Evolutionary conservation across 768 basidiomycete genomes (phyloP).

Genomic region (Clitopilus passeckerianus): DNA sequence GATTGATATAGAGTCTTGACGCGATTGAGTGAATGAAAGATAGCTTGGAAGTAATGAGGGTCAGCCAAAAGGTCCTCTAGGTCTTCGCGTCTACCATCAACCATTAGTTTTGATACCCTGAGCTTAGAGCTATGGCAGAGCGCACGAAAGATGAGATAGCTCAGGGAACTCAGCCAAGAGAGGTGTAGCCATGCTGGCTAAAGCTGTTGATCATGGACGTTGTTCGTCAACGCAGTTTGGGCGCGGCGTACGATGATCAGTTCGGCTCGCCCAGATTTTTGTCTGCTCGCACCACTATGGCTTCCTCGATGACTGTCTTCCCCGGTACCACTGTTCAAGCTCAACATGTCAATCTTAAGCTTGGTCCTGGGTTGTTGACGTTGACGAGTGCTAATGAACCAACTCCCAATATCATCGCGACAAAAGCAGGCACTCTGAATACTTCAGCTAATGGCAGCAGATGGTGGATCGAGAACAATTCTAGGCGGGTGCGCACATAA

Average conservation of each 20-base stretch:
- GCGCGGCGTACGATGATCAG: not conserved
- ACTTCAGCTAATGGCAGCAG: constrained; percentile 69
- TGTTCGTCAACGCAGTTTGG: not conserved
- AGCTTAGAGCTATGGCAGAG: not conserved
- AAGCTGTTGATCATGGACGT: constrained; percentile 7
- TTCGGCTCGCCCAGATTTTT: not conserved
- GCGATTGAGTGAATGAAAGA: constrained; percentile 72
- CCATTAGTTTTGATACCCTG: not conserved
- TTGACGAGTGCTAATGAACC: constrained; percentile 21
- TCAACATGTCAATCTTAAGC: constrained; percentile 74
- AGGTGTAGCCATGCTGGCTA: constrained; percentile 31
- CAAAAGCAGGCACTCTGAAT: constrained; percentile 65
- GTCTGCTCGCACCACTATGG: constrained; percentile 9
- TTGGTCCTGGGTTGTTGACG: constrained; percentile 80
- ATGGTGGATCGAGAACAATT: constrained; percentile 89
- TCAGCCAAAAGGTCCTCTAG: constrained; percentile 87
- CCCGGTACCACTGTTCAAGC: constrained; percentile 79
- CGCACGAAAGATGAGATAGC: constrained; percentile 67
- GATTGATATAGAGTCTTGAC: constrained; percentile 74
- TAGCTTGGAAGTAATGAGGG: constrained; percentile 79
- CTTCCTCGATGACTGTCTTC: constrained; percentile 56
- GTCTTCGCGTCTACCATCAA: constrained; percentile 68
- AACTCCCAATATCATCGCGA: constrained; percentile 42
- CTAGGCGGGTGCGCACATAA: constrained; percentile 63
- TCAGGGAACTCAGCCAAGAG: constrained; percentile 68